These are phyloP conservation scores for Calonectria pteridis DNA, from an alignment of 2,329 filamentous ascomycete genomes.

Conservation along the genomic window DNA sequence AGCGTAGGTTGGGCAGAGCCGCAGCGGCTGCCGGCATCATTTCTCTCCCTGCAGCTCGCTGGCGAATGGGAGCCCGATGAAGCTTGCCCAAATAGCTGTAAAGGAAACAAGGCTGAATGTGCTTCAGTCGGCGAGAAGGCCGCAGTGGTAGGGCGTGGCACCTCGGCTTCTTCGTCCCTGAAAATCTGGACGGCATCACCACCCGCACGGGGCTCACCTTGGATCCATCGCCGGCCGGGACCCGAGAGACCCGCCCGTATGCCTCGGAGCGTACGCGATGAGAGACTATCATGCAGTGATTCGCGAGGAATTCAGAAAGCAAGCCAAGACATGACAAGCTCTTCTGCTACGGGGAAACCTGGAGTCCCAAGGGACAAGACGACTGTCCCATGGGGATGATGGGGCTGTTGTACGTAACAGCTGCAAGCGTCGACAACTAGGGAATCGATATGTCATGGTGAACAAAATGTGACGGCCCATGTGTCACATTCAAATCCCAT, in stretches of 20 bases:
- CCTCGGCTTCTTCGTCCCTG: slow-evolving; percentile 13
- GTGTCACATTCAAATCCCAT: not conserved
- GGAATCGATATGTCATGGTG: slow-evolving; percentile 15
- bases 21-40: slow-evolving; percentile 20
- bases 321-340: slow-evolving; percentile 22
- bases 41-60: not conserved
- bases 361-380: slow-evolving; percentile 34
- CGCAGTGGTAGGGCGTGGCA: slow-evolving; percentile 11
- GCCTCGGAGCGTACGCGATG: not conserved
- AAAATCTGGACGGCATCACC: slow-evolving; percentile 28
- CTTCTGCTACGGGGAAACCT: slow-evolving; percentile 32
- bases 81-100: slow-evolving; percentile 33
- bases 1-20: slow-evolving; percentile 11
- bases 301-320: not conserved
- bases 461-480: not conserved
- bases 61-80: slow-evolving; percentile 27
- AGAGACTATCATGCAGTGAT: not conserved
- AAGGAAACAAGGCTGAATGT: slow-evolving; percentile 22
- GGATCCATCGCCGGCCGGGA: slow-evolving; percentile 24
- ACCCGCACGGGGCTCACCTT: slow-evolving; percentile 23
- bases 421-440: slow-evolving; percentile 12
- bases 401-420: slow-evolving; percentile 42
- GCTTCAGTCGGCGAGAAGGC: slow-evolving; percentile 7
- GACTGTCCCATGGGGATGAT: slow-evolving; percentile 40
- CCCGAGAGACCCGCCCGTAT: slow-evolving; percentile 19